phyloP scores from a whole-genome alignment of 2,329 filamentous ascomycete genomes.

The Dactylellina leptospora region DNA sequence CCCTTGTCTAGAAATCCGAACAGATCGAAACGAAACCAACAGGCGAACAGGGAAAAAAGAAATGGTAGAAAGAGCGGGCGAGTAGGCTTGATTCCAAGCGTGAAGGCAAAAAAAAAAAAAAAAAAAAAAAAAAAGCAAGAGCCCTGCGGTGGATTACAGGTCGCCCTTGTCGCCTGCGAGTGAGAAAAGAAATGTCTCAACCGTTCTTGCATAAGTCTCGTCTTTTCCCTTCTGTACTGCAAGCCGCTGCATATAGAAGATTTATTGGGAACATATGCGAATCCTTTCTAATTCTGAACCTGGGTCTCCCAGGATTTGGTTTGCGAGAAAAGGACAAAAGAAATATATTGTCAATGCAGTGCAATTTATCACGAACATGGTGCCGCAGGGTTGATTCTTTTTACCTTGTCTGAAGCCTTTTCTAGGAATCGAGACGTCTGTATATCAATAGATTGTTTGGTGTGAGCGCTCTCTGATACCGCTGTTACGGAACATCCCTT shows the following conservation, averaged over 20 bases:
- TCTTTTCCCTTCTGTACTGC: slow-evolving; percentile 20
- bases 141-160: neutral
- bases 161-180: slow-evolving; percentile 24
- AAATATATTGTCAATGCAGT: slow-evolving; percentile 13
- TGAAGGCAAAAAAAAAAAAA: slow-evolving; percentile 22
- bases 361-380: slow-evolving; percentile 21
- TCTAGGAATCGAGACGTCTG: neutral
- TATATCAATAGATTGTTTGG: neutral
- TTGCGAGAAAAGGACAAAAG: neutral
- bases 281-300: slow-evolving; percentile 40
- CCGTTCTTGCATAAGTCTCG: slow-evolving; percentile 49
- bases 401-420: neutral
- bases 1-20: slow-evolving; percentile 1
- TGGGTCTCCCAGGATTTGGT: slow-evolving; percentile 7
- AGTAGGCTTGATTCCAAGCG: slow-evolving; percentile 51
- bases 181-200: slow-evolving; percentile 51
- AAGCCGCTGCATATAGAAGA: slow-evolving; percentile 28
- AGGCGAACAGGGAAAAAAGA: slow-evolving; percentile 1
- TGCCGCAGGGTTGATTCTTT: neutral
- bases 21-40: slow-evolving; percentile 12
- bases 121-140: no score
- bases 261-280: slow-evolving; percentile 42
- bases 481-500: neutral
- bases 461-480: neutral
- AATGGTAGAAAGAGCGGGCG: slow-evolving; percentile 27